phyloP scores from a whole-genome alignment of 2,329 filamentous ascomycete genomes.

The Ascochyta viciae-villosae region DNA sequence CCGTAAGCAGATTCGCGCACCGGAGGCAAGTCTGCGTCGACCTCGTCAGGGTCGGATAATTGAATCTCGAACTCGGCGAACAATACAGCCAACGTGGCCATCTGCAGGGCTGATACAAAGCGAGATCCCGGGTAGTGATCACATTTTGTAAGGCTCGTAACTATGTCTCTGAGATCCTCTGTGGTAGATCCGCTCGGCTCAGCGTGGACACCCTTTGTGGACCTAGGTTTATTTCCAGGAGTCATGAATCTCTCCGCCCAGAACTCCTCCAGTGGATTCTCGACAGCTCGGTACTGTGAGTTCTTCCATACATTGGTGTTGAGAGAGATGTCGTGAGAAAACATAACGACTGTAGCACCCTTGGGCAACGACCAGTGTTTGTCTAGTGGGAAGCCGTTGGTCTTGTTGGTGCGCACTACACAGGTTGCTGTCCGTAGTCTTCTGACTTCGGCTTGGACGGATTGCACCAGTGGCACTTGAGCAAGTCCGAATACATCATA shows the following conservation, averaged over 20 bases:
- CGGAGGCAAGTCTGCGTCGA: slow-evolving; percentile 28
- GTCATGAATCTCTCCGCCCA: slow-evolving; percentile 38
- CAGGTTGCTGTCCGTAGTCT: slow-evolving; percentile 30
- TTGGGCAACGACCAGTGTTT: slow-evolving; percentile 30
- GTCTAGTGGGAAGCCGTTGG: slow-evolving; percentile 26
- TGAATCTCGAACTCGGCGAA: slow-evolving; percentile 37
- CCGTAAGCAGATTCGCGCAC: slow-evolving; percentile 29
- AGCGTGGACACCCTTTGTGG: not conserved
- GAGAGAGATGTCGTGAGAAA: slow-evolving; percentile 35
- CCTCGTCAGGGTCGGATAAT: slow-evolving; percentile 29
- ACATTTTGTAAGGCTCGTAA: slow-evolving; percentile 26
- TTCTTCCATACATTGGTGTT: slow-evolving; percentile 34
- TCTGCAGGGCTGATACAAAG: slow-evolving; percentile 28
- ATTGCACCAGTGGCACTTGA: slow-evolving; percentile 31
- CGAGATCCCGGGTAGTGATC: slow-evolving; percentile 19
- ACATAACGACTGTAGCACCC: slow-evolving; percentile 23
- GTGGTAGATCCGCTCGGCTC: not conserved
- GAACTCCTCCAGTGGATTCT: slow-evolving; percentile 34
- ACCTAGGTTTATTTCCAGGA: slow-evolving; percentile 6
- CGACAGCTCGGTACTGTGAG: slow-evolving; percentile 20
- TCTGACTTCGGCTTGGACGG: slow-evolving; percentile 33
- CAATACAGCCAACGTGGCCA: slow-evolving; percentile 32
- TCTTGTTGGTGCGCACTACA: slow-evolving; percentile 17
- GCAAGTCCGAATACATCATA: slow-evolving; percentile 28
- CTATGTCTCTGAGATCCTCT: slow-evolving; percentile 18